phyloP scores from a whole-genome alignment of 805 yeast genomes.

The Starmera dryadoides region DNA sequence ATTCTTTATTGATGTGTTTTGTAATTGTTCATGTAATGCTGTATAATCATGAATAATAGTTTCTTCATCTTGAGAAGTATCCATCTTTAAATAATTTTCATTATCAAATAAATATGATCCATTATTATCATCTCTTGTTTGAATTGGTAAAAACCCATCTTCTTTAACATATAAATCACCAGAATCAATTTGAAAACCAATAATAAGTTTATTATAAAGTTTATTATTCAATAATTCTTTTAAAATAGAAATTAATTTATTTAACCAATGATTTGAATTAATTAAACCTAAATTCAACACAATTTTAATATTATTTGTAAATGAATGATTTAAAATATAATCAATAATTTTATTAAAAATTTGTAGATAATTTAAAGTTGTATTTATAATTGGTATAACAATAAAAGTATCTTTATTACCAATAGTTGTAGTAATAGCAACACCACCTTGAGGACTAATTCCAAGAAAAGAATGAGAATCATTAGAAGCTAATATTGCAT shows the following conservation, averaged over 20 bases:
- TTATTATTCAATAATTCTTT: not conserved
- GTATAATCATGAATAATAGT: not conserved
- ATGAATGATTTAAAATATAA: not conserved
- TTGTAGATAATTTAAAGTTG: too few relatives aligned
- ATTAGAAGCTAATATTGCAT: conserved; percentile 37
- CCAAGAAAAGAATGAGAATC: conserved; percentile 41
- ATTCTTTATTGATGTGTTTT: not conserved
- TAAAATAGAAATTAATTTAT: not conserved
- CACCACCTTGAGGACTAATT: conserved; percentile 39
- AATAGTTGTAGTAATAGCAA: conserved; percentile 39
- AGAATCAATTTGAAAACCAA: not conserved
- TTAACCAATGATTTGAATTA: not conserved
- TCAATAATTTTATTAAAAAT: not conserved
- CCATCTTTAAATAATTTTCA: too few relatives aligned
- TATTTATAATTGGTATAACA: conserved; percentile 20
- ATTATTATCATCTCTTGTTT: not conserved
- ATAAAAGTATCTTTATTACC: conserved; percentile 46
- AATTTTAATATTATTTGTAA: conserved; percentile 36
- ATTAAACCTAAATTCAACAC: not conserved
- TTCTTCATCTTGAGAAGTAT: too few relatives aligned
- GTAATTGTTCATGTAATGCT: not conserved
- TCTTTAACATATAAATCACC: not conserved
- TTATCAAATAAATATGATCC: too few relatives aligned
- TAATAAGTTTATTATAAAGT: not conserved
- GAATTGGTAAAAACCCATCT: not conserved